Evolutionary conservation across 2,329 filamentous ascomycete genomes (phyloP).

Genomic region (Biscogniauxia marginata): DNA sequence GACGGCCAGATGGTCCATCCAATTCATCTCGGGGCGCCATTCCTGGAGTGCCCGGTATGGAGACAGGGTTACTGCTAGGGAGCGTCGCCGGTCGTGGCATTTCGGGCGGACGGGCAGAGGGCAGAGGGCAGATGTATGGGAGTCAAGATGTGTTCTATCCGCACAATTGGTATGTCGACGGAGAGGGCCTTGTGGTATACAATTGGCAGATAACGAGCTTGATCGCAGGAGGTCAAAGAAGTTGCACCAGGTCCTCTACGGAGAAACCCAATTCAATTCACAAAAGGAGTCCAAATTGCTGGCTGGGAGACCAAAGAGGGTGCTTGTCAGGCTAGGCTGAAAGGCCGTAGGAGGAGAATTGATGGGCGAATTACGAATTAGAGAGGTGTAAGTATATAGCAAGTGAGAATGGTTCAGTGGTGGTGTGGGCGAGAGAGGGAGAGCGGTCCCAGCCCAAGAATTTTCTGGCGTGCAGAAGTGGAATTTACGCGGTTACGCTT

Average conservation of each 20-base stretch:
- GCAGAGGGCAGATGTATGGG: too few species aligned
- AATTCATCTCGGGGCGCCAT: slow-evolving; percentile 9
- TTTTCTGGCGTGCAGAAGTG: not conserved
- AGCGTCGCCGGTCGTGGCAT: slow-evolving; percentile 10
- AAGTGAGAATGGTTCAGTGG: too few species aligned
- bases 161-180: not conserved
- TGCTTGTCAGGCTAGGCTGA: not conserved
- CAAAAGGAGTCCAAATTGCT: too few species aligned
- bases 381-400: not conserved
- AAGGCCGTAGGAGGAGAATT: not conserved
- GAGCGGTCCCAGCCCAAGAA: not conserved
- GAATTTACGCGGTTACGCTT: not conserved
- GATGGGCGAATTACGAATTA: not conserved
- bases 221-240: too few species aligned
- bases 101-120: not conserved
- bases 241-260: too few species aligned
- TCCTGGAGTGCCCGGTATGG: slow-evolving; percentile 13
- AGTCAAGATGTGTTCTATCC: too few species aligned
- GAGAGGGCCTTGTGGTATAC: too few species aligned
- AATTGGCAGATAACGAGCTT: too few species aligned
- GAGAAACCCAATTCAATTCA: not conserved
- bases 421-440: not conserved
- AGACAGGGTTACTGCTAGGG: slow-evolving; percentile 12
- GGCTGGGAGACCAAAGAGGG: not conserved
- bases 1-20: slow-evolving; percentile 2